A percentile compares a stretch with the other conserved stretches of the same genome.
These are phyloP conservation scores for Saraca asoca DNA, from an alignment of 331 rosid genomes.

Conservation along the genomic window DNA sequence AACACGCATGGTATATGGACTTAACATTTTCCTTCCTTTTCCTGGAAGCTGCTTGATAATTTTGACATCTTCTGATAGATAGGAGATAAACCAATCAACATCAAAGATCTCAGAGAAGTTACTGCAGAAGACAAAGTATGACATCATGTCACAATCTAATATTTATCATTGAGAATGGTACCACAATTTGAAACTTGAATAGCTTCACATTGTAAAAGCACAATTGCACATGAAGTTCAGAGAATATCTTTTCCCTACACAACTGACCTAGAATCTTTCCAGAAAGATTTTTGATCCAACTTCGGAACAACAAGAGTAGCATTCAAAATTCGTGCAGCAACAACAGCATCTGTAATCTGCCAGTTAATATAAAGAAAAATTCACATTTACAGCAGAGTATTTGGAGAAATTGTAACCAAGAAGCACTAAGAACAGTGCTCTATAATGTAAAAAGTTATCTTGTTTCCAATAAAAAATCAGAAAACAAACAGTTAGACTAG, in stretches of 20 bases:
- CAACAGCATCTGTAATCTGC: slow-evolving; percentile 97
- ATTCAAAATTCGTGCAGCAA: slow-evolving; percentile 92
- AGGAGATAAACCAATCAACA: slow-evolving; percentile 78
- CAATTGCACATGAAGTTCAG: slow-evolving; percentile 14
- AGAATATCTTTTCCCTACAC: slow-evolving; percentile 18
- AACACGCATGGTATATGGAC: slow-evolving; percentile 79
- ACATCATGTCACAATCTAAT: slow-evolving; percentile 15
- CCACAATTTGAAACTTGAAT: background rate
- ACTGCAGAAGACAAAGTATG: slow-evolving; percentile 60
- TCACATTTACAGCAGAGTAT: slow-evolving; percentile 32
- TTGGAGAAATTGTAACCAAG: slow-evolving; percentile 26
- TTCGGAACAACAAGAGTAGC: slow-evolving; percentile 94
- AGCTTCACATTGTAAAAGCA: slow-evolving; percentile 18
- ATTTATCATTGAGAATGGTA: slow-evolving; percentile 14
- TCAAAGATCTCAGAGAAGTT: slow-evolving; percentile 94
- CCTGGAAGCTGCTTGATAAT: slow-evolving; percentile 82
- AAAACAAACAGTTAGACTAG: background rate
- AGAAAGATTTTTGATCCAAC: slow-evolving; percentile 89
- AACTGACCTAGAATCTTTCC: slow-evolving; percentile 94
- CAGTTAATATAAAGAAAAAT: slow-evolving; percentile 43
- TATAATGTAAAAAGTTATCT: slow-evolving; percentile 12
- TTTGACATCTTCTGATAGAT: slow-evolving; percentile 78
- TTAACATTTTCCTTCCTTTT: slow-evolving; percentile 64
- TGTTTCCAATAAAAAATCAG: background rate
- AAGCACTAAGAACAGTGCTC: slow-evolving; percentile 25